A percentile compares a stretch with the other conserved stretches of the same genome.
phyloP scores from a whole-genome alignment of 345 rosid genomes.

The Mangifera indica region DNA sequence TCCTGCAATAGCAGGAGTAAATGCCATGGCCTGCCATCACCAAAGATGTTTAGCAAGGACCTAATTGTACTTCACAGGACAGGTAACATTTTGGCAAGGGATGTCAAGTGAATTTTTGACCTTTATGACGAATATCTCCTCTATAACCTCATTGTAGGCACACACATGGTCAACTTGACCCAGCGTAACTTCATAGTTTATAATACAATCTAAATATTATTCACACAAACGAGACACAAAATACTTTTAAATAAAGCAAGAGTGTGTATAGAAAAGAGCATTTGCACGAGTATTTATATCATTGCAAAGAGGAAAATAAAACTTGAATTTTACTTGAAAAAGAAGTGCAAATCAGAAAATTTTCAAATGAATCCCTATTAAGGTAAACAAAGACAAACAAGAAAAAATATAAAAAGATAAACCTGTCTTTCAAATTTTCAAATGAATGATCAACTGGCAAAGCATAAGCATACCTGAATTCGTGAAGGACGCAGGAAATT shows the following conservation, averaged over 20 bases:
- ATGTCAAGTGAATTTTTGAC: neutral
- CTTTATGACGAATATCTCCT: neutral
- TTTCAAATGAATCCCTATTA: neutral
- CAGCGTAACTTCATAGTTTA: neutral
- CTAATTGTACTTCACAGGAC: neutral
- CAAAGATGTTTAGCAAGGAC: constrained; percentile 16
- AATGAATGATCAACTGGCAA: neutral
- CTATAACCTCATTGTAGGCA: neutral
- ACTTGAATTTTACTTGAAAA: neutral
- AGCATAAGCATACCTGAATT: constrained; percentile 60
- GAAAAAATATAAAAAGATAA: neutral
- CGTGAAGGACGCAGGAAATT: constrained; percentile 65
- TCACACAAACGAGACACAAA: neutral
- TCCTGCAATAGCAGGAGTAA: constrained; percentile 64
- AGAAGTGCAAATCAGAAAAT: neutral
- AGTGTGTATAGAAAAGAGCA: neutral
- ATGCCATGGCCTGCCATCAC: constrained; percentile 78
- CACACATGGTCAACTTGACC: neutral
- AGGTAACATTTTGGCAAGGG: neutral
- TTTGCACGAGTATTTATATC: neutral
- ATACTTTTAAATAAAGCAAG: neutral
- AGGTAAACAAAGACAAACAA: neutral
- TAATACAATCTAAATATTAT: neutral
- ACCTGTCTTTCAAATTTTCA: neutral
- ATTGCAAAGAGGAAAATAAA: neutral